Base-by-base conservation (phyloP, 139 green algal species). In the Zygnema cylindricum region DNA sequence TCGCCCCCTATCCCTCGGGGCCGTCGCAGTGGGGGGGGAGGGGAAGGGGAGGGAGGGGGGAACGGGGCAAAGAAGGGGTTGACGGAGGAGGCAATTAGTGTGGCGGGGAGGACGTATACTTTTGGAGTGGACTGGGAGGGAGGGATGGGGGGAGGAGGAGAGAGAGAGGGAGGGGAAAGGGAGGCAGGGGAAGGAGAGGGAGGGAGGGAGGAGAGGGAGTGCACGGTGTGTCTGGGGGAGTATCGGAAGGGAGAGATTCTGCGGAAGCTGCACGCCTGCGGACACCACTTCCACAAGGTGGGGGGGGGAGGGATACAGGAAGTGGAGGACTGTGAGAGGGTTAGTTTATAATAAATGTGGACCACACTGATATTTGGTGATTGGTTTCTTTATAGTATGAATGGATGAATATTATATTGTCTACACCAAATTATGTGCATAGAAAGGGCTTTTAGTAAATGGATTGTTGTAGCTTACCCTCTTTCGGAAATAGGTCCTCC, bases 171-270 rank as follows among this genome's bases (percentile, higher is more conserved):
- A 49, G n/a, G 76, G 76, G 76, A 83, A 35, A 35, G 76, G n/a
- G 76, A 83, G 76, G 71, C 30, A n/a, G 76, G 49, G 16, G 49
- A 16, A 16, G 49, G 7, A 25, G 49, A 16, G 7, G 49, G 49
- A 63, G 49, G 49, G 49, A 63, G 16, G 49, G 49, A 63, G 7
- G 49, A 83, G 76, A 49, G 76, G 33, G 76, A 83, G 76, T 83
- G 76, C 76, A 83, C 71, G 30, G 76, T 83, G 76, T 83, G 76
- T 35, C 76, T 83, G n/a, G 76, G n/a, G 76, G 76, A 83, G 76
- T 83, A 83, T 21, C 69, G 71, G 41, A 35, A 83, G n/a, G 76
- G 76, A 16, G 76, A 83, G 33, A 36, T 83, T 32, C n/a, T 35
- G n/a, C 76, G 76, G 41, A 55, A 71, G 32, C 76, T 83, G 1